phyloP scores from a whole-genome alignment of 2,329 filamentous ascomycete species.

The Colletotrichum sp. region DNA sequence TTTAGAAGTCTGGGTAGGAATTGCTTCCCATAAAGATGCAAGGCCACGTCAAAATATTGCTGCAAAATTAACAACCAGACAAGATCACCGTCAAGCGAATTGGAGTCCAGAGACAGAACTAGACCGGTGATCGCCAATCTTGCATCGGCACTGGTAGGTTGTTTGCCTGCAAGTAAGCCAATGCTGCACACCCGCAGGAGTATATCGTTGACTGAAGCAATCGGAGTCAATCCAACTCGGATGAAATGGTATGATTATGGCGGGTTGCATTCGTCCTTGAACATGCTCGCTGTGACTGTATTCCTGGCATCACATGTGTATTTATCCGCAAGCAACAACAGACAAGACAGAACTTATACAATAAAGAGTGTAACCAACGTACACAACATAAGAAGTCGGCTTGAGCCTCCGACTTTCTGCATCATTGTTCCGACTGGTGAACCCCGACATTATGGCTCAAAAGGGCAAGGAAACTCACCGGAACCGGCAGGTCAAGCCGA shows the following conservation, averaged over 20 bases:
- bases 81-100: not conserved
- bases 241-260: not conserved
- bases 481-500: slow-evolving; percentile 5
- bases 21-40: not conserved
- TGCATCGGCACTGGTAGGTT: not conserved
- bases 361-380: not conserved
- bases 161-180: not conserved
- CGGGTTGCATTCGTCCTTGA: not conserved
- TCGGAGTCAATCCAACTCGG: not conserved
- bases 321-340: not conserved
- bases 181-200: not conserved
- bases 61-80: not conserved
- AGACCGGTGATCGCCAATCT: not conserved
- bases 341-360: not conserved
- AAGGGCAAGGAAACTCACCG: not conserved
- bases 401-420: not conserved
- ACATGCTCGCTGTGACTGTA: not conserved
- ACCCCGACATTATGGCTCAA: not conserved
- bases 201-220: not conserved
- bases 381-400: not conserved
- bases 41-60: not conserved
- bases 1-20: not conserved
- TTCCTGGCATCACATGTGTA: not conserved
- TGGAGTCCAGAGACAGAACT: not conserved
- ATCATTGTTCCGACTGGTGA: not conserved